phyloP scores from a whole-genome alignment of 345 rosid genomes.

The Corchorus olitorius region DNA sequence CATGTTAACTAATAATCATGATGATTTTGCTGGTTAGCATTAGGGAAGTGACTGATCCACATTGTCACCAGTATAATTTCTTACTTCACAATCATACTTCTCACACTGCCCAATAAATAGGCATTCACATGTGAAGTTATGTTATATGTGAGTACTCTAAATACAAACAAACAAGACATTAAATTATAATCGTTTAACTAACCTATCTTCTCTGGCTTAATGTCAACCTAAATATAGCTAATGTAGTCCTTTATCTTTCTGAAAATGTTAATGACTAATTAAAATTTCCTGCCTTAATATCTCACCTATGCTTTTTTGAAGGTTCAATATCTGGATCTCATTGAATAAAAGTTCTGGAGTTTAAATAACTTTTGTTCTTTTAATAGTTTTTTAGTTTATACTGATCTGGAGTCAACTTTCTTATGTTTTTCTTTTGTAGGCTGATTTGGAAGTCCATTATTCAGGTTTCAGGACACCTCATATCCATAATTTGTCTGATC shows the following conservation, averaged over 20 bases:
- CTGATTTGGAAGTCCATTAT: slow-evolving; percentile 63
- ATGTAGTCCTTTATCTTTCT: too few species aligned
- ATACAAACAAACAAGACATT: neutral
- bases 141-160: neutral
- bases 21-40: slow-evolving; percentile 6
- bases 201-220: too few species aligned
- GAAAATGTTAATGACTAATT: neutral
- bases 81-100: neutral
- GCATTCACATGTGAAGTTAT: neutral
- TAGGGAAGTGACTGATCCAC: neutral
- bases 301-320: too few species aligned
- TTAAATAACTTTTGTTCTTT: too few species aligned
- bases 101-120: neutral
- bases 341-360: too few species aligned
- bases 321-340: too few species aligned
- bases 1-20: neutral
- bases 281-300: slow-evolving; percentile 1
- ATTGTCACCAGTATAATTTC: neutral
- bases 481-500: slow-evolving; percentile 79
- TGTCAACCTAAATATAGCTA: too few species aligned
- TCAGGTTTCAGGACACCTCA: slow-evolving; percentile 85
- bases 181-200: too few species aligned
- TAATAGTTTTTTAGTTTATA: neutral
- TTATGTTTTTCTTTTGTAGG: slow-evolving; percentile 42
- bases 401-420: slow-evolving; percentile 28